A percentile compares a stretch with the other conserved stretches of the same genome.
Evolutionary conservation across 805 yeast species (phyloP).

Genomic region (Kuraishia borneana): DNA sequence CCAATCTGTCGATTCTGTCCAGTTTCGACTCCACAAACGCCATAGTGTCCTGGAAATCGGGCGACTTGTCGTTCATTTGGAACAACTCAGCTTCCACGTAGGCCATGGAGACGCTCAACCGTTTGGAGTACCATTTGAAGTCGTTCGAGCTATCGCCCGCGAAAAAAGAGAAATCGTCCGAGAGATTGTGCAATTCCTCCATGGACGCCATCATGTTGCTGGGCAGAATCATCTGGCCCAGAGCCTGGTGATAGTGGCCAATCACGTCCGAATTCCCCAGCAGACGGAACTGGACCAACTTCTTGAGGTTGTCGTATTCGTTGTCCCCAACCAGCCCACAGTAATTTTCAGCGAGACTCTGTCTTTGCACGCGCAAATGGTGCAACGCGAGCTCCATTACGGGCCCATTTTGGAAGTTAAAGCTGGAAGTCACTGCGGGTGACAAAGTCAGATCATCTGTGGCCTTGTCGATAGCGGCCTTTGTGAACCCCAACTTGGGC

Average conservation of each 20-base stretch:
- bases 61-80: conserved; percentile 66
- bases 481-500: conserved; percentile 34
- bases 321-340: conserved; percentile 9
- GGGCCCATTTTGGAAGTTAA: conserved; percentile 13
- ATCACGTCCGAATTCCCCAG: conserved; percentile 36
- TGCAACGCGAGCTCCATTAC: conserved; percentile 31
- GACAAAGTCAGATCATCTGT: conserved; percentile 23
- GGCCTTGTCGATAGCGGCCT: conserved; percentile 29
- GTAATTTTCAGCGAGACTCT: conserved; percentile 17
- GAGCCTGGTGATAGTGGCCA: conserved; percentile 32
- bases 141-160: conserved; percentile 76
- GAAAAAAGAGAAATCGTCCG: conserved; percentile 75
- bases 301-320: conserved; percentile 13
- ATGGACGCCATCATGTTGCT: conserved; percentile 44
- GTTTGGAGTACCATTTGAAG: conserved; percentile 87
- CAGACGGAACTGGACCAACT: conserved; percentile 34
- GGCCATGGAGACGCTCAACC: conserved; percentile 57
- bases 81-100: conserved; percentile 70
- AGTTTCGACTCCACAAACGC: conserved; percentile 55
- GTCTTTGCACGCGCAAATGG: conserved; percentile 34
- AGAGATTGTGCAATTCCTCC: conserved; percentile 58
- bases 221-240: conserved; percentile 58
- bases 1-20: conserved; percentile 38
- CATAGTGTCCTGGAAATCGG: conserved; percentile 42
- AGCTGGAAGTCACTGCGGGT: conserved; percentile 9